Percentiles rank a stretch among this genome's conserved stretches.
Conservation (phyloP, 1,284 basidiomycete species). For the Pseudozyma flocculosa region DNA sequence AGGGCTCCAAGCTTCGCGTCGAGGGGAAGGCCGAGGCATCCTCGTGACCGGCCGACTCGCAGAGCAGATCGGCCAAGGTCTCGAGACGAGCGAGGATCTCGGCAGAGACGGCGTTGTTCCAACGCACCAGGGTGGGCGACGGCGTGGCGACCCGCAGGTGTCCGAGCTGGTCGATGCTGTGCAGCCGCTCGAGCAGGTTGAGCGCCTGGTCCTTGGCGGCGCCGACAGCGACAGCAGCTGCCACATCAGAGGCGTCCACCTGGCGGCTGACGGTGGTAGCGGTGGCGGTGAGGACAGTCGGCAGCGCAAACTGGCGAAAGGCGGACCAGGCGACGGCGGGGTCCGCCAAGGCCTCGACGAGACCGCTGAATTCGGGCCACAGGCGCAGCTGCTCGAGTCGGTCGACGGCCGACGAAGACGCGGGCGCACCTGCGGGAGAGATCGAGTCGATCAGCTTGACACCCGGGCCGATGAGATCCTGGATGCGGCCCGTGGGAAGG, state of each 20-base stretch:
- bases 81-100: conserved; percentile 22
- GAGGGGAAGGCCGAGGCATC: conserved; percentile 5
- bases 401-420: conserved; percentile 6
- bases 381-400: conserved; percentile 16
- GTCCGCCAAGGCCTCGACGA: conserved; percentile 42
- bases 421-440: conserved; percentile 9
- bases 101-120: conserved; percentile 28
- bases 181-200: conserved; percentile 40
- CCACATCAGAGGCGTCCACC: too few relatives aligned
- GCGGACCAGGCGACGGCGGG: conserved; percentile 39
- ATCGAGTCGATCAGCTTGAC: conserved; percentile 45
- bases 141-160: conserved; percentile 17
- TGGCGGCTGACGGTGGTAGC: conserved; percentile 12
- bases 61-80: conserved; percentile 18
- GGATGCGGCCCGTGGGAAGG: conserved; percentile 49
- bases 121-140: conserved; percentile 23
- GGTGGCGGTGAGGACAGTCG: conserved; percentile 41
- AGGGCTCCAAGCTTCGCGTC: conserved; percentile 17
- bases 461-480: conserved; percentile 49
- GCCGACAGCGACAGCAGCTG: not conserved
- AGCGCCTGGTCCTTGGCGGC: conserved; percentile 32
- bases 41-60: not conserved
- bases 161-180: conserved; percentile 29
- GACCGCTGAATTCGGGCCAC: conserved; percentile 42
- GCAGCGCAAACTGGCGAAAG: conserved; percentile 51